Base-by-base conservation (phyloP, 2,329 filamentous ascomycete genomes). In the Diaporthe caulivora region DNA sequence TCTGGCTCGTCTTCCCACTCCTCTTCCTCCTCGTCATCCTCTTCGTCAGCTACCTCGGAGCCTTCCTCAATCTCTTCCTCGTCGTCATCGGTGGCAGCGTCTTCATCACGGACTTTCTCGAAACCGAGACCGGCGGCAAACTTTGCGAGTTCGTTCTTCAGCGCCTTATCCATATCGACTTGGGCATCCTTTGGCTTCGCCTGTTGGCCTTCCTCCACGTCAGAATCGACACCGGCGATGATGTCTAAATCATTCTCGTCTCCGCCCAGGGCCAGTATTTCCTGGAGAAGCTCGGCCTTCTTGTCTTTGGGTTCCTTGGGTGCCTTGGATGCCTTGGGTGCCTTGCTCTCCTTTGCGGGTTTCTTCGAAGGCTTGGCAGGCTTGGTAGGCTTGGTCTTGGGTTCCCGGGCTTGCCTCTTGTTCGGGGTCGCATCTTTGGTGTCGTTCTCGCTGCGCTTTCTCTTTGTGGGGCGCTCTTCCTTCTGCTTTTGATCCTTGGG, bases 251-350 rank as follows among this genome's bases (percentile, higher is more conserved):
- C 92, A 54, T 90, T 86, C 80, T 93, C 89, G 70, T 92, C 90
- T 18, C 92, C 92, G 4, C 91, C 92, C 1, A 93, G 83, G 18
- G 89, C 90, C 76, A 87, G 85, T 75, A 93, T 93, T 78, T 93
- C 92, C 72, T 90, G 87, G 10, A 93, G 82, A 6, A 93, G 83
- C 10, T 76, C 53, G 26, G 72, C 51, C 51, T 76, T 75, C 62
- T 77, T 76, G 74, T 74, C 72, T 40, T 75, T 70, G 57, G 70
- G 70, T 75, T 75, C 31, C 67, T 78, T 77, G 64, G n/a, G n/a
- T n/a, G n/a, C n/a, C n/a, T n/a, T n/a, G n/a, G n/a, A n/a, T n/a
- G n/a, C n/a, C n/a, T n/a, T n/a, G 57, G 70, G 70, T 75, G 75
- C 31, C 67, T 78, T 77, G 64, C 75, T 76, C 73, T 75, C 75